Evolutionary conservation across 257 asterid genomes (phyloP).

Genomic region (Ilex asprella): DNA sequence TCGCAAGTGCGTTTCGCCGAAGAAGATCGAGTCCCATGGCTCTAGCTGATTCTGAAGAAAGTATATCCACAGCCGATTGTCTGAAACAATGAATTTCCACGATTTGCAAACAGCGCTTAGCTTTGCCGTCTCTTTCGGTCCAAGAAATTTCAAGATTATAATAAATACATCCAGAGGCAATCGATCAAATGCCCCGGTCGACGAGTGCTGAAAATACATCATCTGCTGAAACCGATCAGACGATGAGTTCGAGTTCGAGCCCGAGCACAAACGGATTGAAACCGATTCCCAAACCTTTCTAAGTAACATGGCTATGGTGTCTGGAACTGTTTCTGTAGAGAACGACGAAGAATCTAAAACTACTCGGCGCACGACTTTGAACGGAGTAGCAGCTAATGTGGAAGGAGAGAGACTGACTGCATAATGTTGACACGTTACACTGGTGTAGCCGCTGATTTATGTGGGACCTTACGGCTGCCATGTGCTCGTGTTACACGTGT

Average conservation of each 20-base stretch:
- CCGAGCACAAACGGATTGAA: conserved; percentile 35
- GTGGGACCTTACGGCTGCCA: too few species aligned
- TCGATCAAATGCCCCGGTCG: conserved; percentile 80
- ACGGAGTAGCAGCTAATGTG: background rate
- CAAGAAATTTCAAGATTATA: conserved; percentile 56
- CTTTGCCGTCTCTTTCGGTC: conserved; percentile 74
- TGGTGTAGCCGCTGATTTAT: too few species aligned
- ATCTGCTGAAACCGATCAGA: conserved; percentile 48
- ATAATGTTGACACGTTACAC: background rate
- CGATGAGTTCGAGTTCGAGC: conserved; percentile 2
- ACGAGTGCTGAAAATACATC: conserved; percentile 44
- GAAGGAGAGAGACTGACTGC: background rate
- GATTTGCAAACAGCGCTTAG: conserved; percentile 68
- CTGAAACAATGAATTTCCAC: conserved; percentile 64
- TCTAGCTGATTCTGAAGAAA: conserved; percentile 76
- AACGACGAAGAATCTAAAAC: background rate
- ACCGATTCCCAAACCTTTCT: conserved; percentile 68
- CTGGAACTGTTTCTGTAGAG: conserved; percentile 5
- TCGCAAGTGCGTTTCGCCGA: conserved; percentile 72
- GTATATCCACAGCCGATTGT: conserved; percentile 85
- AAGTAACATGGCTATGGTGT: conserved; percentile 36
- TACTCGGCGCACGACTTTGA: background rate
- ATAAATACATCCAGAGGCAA: conserved; percentile 66
- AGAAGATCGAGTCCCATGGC: conserved; percentile 78
- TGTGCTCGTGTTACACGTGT: too few species aligned